Evolutionary conservation across 1,284 basidiomycete species (phyloP).

Genomic region (Boletellus sp.): DNA sequence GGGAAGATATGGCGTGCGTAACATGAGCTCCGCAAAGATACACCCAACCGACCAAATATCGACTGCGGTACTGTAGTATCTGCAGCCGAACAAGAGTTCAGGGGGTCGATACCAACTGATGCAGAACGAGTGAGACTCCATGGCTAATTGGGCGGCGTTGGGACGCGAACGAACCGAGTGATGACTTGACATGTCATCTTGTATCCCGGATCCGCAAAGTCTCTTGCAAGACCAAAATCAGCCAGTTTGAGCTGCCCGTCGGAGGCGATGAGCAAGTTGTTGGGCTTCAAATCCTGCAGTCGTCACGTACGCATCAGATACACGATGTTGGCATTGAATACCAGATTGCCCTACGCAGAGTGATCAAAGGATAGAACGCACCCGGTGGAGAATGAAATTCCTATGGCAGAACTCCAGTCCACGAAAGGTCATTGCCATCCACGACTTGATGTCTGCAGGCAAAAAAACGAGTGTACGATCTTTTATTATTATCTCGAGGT

Average conservation of each 20-base stretch:
- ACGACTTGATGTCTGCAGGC: slow-evolving; percentile 95
- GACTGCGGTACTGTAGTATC: slow-evolving; percentile 85
- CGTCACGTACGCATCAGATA: slow-evolving; percentile 5
- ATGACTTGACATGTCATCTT: slow-evolving; percentile 99
- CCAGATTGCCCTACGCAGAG: slow-evolving; percentile 8
- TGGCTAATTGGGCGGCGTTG: background rate
- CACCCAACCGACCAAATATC: slow-evolving; percentile 96
- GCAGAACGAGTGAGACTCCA: background rate
- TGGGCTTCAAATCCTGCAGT: slow-evolving; percentile 95
- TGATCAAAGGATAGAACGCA: slow-evolving; percentile 38
- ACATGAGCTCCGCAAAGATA: slow-evolving; percentile 94
- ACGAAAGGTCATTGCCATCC: slow-evolving; percentile 97
- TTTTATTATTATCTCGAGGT: slow-evolving; percentile 95
- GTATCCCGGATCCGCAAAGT: slow-evolving; percentile 88
- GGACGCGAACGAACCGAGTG: slow-evolving; percentile 60
- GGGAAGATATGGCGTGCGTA: slow-evolving; percentile 89
- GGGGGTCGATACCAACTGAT: slow-evolving; percentile 95
- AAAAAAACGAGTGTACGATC: slow-evolving; percentile 89
- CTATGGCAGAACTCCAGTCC: slow-evolving; percentile 97
- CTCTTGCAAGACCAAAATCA: slow-evolving; percentile 97
- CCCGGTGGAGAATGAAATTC: slow-evolving; percentile 91
- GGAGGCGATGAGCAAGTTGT: slow-evolving; percentile 93
- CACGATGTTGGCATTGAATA: slow-evolving; percentile 4
- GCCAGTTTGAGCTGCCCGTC: slow-evolving; percentile 94
- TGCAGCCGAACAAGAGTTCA: slow-evolving; percentile 84